Conservation (phyloP, 108 stramenopile species). For the Fragilariopsis cylindrus region DNA sequence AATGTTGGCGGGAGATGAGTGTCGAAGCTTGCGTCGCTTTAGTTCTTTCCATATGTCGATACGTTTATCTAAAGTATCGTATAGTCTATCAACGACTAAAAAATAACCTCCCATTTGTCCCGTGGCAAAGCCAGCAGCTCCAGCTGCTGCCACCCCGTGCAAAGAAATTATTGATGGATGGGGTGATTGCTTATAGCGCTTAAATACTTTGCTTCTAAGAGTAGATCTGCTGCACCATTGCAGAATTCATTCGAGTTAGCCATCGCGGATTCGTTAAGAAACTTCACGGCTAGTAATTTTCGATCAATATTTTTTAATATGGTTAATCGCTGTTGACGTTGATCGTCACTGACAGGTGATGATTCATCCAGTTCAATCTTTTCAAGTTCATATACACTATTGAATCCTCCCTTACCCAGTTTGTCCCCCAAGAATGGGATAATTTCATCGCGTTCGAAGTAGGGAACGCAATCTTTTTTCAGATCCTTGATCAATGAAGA, state of each 20-base stretch:
- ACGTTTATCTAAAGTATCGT: conserved; percentile 66
- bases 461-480: conserved; percentile 40
- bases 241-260: conserved; percentile 58
- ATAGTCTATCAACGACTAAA: conserved; percentile 68
- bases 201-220: conserved; percentile 77
- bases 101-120: conserved; percentile 63
- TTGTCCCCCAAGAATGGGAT: conserved; percentile 51
- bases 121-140: conserved; percentile 49
- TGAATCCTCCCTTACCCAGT: conserved; percentile 61
- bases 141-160: conserved; percentile 64
- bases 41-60: conserved; percentile 67
- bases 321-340: conserved; percentile 23
- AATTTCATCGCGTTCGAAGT: conserved; percentile 58
- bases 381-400: conserved; percentile 54
- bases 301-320: conserved; percentile 19
- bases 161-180: conserved; percentile 73
- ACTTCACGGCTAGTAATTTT: conserved; percentile 55
- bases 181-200: conserved; percentile 55
- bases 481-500: conserved; percentile 45
- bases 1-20: conserved; percentile 33
- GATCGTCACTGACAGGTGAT: conserved; percentile 27
- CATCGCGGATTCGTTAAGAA: conserved; percentile 57
- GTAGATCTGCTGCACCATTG: conserved; percentile 71
- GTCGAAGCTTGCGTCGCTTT: conserved; percentile 36
- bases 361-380: conserved; percentile 45